Percentiles rank a stretch among this genome's conserved stretches.
These are phyloP conservation scores for Ascochyta clinopodiicola DNA, from an alignment of 2,329 filamentous ascomycete genomes.

Conservation along the genomic window DNA sequence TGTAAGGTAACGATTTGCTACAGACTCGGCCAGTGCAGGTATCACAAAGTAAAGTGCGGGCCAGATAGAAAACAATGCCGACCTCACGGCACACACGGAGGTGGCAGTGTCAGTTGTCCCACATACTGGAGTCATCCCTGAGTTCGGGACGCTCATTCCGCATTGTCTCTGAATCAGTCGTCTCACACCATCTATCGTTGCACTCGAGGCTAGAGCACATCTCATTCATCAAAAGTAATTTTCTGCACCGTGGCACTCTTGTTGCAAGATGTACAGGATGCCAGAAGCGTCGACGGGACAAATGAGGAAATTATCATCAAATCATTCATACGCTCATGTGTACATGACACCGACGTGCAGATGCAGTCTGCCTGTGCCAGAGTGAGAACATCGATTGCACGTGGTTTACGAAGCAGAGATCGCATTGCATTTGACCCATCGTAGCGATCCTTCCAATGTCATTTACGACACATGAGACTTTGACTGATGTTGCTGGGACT, in stretches of 20 bases:
- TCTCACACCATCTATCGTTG: constrained; percentile 8
- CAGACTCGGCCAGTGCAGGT: background rate
- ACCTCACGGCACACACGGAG: constrained; percentile 11
- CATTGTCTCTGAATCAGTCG: constrained; percentile 3
- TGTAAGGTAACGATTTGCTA: background rate
- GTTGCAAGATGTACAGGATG: background rate
- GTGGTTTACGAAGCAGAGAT: background rate
- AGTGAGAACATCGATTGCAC: background rate
- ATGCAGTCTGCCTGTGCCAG: background rate
- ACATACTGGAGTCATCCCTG: background rate
- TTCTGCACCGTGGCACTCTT: background rate
- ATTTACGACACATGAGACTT: constrained; percentile 10
- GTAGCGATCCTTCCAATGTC: background rate
- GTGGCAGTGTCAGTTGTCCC: constrained; percentile 15
- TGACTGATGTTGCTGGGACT: constrained; percentile 20
- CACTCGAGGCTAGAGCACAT: background rate
- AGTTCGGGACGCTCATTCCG: constrained; percentile 10
- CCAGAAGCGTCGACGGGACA: background rate
- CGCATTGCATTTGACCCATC: constrained; percentile 2
- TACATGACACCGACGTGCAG: background rate
- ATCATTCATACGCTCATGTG: background rate
- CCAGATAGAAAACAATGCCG: background rate
- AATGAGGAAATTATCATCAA: background rate
- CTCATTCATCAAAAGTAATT: background rate
- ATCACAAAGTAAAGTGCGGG: background rate